Base-by-base conservation (phyloP, 2,329 filamentous ascomycete genomes). In the Fusarium tupiense region DNA sequence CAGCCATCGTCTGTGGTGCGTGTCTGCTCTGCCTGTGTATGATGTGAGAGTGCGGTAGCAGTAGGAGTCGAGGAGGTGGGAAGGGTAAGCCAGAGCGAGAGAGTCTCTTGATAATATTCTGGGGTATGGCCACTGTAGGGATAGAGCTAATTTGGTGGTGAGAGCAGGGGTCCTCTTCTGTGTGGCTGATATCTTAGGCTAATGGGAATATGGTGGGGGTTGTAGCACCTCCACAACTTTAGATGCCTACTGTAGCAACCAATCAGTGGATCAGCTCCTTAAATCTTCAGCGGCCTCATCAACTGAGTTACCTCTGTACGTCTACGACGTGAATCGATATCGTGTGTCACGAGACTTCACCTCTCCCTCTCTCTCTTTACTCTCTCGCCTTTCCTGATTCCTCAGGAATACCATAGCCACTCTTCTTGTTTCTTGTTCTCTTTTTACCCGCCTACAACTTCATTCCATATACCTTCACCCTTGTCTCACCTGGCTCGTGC, bases 161-260 rank as follows among this genome's bases (percentile, higher is more conserved):
- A 70, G 71, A 63, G 40, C 69, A 71, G 53, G 65, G 59, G 69
- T 71, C 63, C 38, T 43, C 47, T 43, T 49, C 46, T 57, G 44
- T 65, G 64, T 76, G 69, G 74, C 74, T 75, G 57, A 68, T 49
- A 65, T 61, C 70, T 69, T 62, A 71, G 70, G 56, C 71, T 73
- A 73, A 62, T 73, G 69, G 47, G 26, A 43, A 47, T 67, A 68
- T 54, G 53, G 60, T 57, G 64, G 70, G 60, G 54, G 56, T 66
- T 31, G 47, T 54, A 54, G 24, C 69, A 54, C 47, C 33, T 53
- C 33, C 50, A 53, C 33, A 53, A 37, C 50, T 33, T 38, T 31
- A 58, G 49, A 31, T 69, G 46, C 54, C 64, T 69, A 44, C 49
- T 37, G 20, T 44, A 56, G 60, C 59, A 69, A 61, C 69, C 54